Percentiles rank a stretch among this genome's conserved stretches.
Conservation (phyloP, 106 monocot species). For the Phalaenopsis aphrodite region DNA sequence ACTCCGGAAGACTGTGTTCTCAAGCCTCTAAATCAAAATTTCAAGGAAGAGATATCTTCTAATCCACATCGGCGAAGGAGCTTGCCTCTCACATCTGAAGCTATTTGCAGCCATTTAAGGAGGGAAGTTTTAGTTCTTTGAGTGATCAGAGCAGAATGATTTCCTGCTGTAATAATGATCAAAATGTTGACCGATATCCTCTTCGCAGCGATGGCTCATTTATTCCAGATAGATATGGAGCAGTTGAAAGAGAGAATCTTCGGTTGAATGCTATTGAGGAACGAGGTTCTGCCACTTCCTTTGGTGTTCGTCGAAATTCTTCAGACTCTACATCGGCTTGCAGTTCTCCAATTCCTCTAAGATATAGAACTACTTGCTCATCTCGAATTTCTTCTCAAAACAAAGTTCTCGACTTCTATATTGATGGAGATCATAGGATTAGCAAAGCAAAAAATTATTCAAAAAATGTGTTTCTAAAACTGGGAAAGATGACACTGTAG, state of each 20-base stretch:
- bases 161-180: conserved; percentile 11
- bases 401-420: conserved; percentile 34
- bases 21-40: conserved; percentile 8
- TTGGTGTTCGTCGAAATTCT: conserved; percentile 20
- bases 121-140: conserved; percentile 7
- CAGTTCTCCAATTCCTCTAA: conserved; percentile 38
- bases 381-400: conserved; percentile 13
- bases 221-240: conserved; percentile 23
- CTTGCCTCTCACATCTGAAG: conserved; percentile 42
- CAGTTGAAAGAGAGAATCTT: conserved; percentile 15
- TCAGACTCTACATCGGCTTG: conserved; percentile 23
- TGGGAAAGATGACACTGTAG: conserved; percentile 18
- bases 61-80: conserved; percentile 33
- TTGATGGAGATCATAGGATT: conserved; percentile 39
- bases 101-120: conserved; percentile 8
- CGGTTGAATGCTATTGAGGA: conserved; percentile 19
- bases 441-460: conserved; percentile 9
- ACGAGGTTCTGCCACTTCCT: conserved; percentile 21
- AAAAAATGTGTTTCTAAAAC: conserved; percentile 8
- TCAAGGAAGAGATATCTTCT: conserved; percentile 7
- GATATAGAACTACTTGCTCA: conserved; percentile 26
- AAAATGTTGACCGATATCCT: conserved; percentile 11
- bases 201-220: conserved; percentile 17
- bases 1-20: conserved; percentile 17
- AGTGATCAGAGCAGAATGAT: conserved; percentile 8